phyloP scores from a whole-genome alignment of 208 protist species.

The Crithidia bombi region DNA sequence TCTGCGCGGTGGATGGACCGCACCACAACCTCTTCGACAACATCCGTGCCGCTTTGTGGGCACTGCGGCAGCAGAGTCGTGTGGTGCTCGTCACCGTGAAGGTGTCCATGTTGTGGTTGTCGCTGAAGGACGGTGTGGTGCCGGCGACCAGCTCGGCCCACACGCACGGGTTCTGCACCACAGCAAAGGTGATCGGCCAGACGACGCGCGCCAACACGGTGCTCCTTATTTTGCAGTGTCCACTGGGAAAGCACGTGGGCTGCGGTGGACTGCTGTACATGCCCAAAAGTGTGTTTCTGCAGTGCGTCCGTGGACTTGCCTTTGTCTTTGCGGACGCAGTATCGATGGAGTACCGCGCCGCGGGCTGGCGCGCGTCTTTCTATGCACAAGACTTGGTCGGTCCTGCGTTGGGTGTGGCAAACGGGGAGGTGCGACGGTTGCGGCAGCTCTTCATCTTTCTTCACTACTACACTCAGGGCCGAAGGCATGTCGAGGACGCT shows the following conservation, averaged over 20 bases:
- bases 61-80: constrained; percentile 66
- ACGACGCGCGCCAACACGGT: constrained; percentile 53
- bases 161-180: constrained; percentile 68
- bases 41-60: constrained; percentile 72
- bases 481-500: not conserved
- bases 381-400: constrained; percentile 28
- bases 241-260: constrained; percentile 58
- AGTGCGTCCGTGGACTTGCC: constrained; percentile 37
- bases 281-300: constrained; percentile 64
- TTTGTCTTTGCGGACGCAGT: constrained; percentile 67
- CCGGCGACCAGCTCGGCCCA: constrained; percentile 29
- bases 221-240: constrained; percentile 77
- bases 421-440: constrained; percentile 9
- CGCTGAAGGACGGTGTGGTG: constrained; percentile 59
- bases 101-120: constrained; percentile 68
- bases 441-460: constrained; percentile 16
- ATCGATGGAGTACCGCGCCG: constrained; percentile 24
- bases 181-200: constrained; percentile 79
- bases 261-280: constrained; percentile 73
- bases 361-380: constrained; percentile 8
- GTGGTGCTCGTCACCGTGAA: constrained; percentile 66
- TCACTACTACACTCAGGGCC: not conserved
- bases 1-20: constrained; percentile 72
- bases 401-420: constrained; percentile 3
- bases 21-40: constrained; percentile 82